Base-by-base conservation (phyloP, 352 stramenopile species). In the Phytophthora pinifolia region DNA sequence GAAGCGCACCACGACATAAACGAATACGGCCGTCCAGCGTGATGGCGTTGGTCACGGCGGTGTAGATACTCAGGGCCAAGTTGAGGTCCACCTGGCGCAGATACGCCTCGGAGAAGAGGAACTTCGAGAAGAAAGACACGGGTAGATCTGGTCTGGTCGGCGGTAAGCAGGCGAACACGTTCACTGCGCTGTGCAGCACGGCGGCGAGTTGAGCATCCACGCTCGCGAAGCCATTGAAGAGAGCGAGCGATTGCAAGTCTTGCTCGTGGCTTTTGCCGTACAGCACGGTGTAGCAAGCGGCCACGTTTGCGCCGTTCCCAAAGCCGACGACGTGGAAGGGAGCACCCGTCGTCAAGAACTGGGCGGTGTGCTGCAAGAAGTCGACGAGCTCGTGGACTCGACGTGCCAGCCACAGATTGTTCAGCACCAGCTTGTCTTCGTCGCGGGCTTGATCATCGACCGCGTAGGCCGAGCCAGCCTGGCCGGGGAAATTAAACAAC, bases 21-120 rank as follows among this genome's bases (percentile, higher is more conserved):
- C 83, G 79, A 20, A 94, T 78, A 20, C 92, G 79, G 0, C 92
- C 92, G 36, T 97, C 86, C 20, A 96, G 75, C 3, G 89, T 89
- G 49, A 98, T 97, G 1, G 86, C 62, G 47, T 98, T 98, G 1
- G 83, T 93, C 20, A 98, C 89, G 0, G 92, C 92, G 9, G 89
- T 97, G 69, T 97, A 97, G 17, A 97, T 96, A 43, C 94, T 97
- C 2, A 97, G 70, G 2, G 89, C 92, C 1, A 97, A 67, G 27
- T 96, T 93, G 36, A 79, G 65, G 34, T 96, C 88, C 3, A 98
- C 73, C 43, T 89, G 79, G 12, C 65, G 41, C 14, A 98, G 55
- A 50, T 97, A 98, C 15, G 54, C 80, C 22, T 96, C 89, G 3
- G 84, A 96, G 55, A 98, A 98, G n/a, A 97, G 72, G 50, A 96